Evolutionary conservation across 345 rosid genomes (phyloP).

Genomic region (Hibiscus syriacus): DNA sequence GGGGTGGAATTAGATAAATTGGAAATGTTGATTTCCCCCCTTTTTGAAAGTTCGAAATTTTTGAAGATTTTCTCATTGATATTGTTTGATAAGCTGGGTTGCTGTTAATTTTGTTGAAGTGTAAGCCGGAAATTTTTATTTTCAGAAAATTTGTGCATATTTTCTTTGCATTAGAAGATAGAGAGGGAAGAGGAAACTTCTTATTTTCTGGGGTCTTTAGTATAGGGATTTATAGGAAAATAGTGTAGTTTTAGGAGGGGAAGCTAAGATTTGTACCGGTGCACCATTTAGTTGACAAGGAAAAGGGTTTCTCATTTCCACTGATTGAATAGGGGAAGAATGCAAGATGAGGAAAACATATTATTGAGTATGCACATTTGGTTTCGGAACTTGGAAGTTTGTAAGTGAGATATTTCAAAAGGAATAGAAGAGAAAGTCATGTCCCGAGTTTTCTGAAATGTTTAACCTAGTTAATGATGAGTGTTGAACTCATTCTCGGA

Average conservation of each 20-base stretch:
- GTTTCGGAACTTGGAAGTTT: not conserved
- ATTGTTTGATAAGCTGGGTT: not conserved
- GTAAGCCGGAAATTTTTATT: not conserved
- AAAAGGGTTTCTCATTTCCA: not conserved
- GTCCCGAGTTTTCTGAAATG: not conserved
- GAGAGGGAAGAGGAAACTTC: too few species aligned
- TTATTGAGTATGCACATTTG: not conserved
- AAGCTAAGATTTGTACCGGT: not conserved
- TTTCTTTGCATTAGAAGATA: not conserved
- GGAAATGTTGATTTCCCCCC: not conserved
- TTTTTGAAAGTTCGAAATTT: not conserved
- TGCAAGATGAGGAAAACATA: not conserved
- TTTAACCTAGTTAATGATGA: not conserved
- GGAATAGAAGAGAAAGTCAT: not conserved
- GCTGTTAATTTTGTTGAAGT: not conserved
- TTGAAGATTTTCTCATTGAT: not conserved
- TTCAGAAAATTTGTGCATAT: not conserved
- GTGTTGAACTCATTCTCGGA: not conserved
- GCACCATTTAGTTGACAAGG: not conserved
- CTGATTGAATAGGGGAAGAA: not conserved
- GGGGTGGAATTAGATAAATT: not conserved
- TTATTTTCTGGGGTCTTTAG: not conserved
- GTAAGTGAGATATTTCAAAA: not conserved
- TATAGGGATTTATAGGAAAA: not conserved
- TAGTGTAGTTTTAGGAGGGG: not conserved